Base-by-base conservation (phyloP, 805 yeast genomes). In the Saccharomycopsis javanensis region DNA sequence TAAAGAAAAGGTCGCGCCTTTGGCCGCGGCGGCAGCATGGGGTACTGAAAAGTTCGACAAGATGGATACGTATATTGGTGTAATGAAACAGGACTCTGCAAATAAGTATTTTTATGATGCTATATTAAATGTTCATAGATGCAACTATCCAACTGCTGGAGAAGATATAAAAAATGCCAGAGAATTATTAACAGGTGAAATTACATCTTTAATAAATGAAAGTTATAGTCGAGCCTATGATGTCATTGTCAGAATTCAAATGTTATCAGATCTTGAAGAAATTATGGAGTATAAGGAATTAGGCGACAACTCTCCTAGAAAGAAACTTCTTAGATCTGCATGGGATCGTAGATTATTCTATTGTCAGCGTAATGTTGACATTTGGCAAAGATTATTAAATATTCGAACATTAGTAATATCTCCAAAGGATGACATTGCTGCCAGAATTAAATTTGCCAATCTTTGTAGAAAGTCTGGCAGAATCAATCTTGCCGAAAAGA, bases 1-100 rank as follows among this genome's bases (percentile, higher is more conserved):
- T 42, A 80, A 84, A 63, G 76, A 96, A 57, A 81, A 85, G 5
- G 90, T 94, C 64, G 99, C 99, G 1, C 98, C 99, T 0, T 73
- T 95, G 55, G 99, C 98, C 0, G 99, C 99, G 0, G 97, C 98
- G 1, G 97, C 99, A 0, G 89, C 98, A 1, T 94, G 99, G 99
- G 97, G 98, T 15, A 74, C 95, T 46, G 92, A 92, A 1, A 94
- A 88, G 66, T 95, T 99, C 99, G 97, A 90, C 63, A 78, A 88
- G 64, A 91, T 95, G 90, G 97, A 88, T 65, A 80, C 86, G 6
- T 94, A 90, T 64, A 91, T 92, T 57, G 75, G 82, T 62, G 96
- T 87, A 1, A 90, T 94, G 96, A 88, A 88, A 63, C 75, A 81
- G 1, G 96, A 89, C 60, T 87, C 97, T 1, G 97, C 98, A 0